phyloP scores from a whole-genome alignment of 2,329 filamentous ascomycete species.

The Apiospora phragmitis region DNA sequence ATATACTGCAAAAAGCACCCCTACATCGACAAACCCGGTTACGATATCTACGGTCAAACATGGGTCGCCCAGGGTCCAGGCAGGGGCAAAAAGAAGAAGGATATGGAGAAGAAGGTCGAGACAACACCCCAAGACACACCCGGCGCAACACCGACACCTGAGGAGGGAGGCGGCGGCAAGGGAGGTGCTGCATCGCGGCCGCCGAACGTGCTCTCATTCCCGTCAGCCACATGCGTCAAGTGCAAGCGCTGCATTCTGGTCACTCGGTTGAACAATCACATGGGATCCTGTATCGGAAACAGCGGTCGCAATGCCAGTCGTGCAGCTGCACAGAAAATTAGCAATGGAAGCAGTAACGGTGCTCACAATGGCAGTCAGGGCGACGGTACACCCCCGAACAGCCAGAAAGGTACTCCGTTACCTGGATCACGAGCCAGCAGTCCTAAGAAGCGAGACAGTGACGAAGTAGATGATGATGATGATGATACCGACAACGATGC shows the following conservation, averaged over 20 bases:
- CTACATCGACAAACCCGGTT: slow-evolving; percentile 73
- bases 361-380: slow-evolving; percentile 44
- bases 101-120: slow-evolving; percentile 62
- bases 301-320: slow-evolving; percentile 63
- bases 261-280: slow-evolving; percentile 66
- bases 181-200: slow-evolving; percentile 43
- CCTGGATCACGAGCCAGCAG: slow-evolving; percentile 55
- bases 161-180: slow-evolving; percentile 38
- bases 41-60: slow-evolving; percentile 81
- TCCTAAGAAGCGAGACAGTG: slow-evolving; percentile 58
- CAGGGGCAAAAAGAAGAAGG: slow-evolving; percentile 78
- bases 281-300: slow-evolving; percentile 68
- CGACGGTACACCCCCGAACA: slow-evolving; percentile 60
- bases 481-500: slow-evolving; percentile 50
- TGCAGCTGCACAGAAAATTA: slow-evolving; percentile 63
- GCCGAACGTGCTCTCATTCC: slow-evolving; percentile 63
- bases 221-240: slow-evolving; percentile 66
- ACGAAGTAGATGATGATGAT: slow-evolving; percentile 56
- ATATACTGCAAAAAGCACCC: slow-evolving; percentile 80
- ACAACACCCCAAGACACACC: slow-evolving; percentile 46
- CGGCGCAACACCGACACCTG: slow-evolving; percentile 41
- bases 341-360: slow-evolving; percentile 51
- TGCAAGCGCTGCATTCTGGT: slow-evolving; percentile 67
- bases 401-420: slow-evolving; percentile 62
- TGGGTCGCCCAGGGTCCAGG: slow-evolving; percentile 72